These are phyloP conservation scores for Tetrapisispora pingtungensis DNA, from an alignment of 805 yeast species.

Conservation along the genomic window DNA sequence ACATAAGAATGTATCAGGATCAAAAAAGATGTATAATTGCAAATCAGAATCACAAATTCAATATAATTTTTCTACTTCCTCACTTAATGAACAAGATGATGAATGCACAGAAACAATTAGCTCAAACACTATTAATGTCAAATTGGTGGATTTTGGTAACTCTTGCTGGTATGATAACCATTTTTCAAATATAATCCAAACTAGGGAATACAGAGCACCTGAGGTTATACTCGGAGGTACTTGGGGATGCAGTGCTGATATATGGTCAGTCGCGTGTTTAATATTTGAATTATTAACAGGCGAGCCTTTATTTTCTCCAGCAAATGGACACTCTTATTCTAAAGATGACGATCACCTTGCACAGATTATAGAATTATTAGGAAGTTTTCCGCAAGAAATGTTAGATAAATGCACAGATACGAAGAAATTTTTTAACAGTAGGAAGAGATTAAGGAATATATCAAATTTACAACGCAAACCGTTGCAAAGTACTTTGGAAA, in stretches of 20 bases:
- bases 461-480: slow-evolving; percentile 83
- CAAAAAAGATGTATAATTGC: background rate
- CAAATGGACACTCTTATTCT: slow-evolving; percentile 57
- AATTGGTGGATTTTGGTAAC: slow-evolving; percentile 89
- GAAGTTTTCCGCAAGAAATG: slow-evolving; percentile 53
- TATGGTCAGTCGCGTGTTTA: slow-evolving; percentile 91
- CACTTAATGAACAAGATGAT: background rate
- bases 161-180: slow-evolving; percentile 77
- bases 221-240: slow-evolving; percentile 72
- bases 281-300: slow-evolving; percentile 88
- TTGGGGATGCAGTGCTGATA: slow-evolving; percentile 94
- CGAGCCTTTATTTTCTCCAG: slow-evolving; percentile 86
- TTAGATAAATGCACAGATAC: slow-evolving; percentile 52
- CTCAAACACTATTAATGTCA: slow-evolving; percentile 47
- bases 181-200: slow-evolving; percentile 81
- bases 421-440: slow-evolving; percentile 50
- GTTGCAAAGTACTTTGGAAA: slow-evolving; percentile 63
- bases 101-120: too few species aligned
- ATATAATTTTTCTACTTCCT: background rate
- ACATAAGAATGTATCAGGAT: slow-evolving; percentile 1
- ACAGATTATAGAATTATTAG: slow-evolving; percentile 78
- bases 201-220: slow-evolving; percentile 87
- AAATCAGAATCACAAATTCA: background rate
- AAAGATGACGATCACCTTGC: slow-evolving; percentile 96
- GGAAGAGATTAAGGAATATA: slow-evolving; percentile 68